Conservation (phyloP, 2,329 filamentous ascomycete genomes). For the Pyrenochaeta sp. region DNA sequence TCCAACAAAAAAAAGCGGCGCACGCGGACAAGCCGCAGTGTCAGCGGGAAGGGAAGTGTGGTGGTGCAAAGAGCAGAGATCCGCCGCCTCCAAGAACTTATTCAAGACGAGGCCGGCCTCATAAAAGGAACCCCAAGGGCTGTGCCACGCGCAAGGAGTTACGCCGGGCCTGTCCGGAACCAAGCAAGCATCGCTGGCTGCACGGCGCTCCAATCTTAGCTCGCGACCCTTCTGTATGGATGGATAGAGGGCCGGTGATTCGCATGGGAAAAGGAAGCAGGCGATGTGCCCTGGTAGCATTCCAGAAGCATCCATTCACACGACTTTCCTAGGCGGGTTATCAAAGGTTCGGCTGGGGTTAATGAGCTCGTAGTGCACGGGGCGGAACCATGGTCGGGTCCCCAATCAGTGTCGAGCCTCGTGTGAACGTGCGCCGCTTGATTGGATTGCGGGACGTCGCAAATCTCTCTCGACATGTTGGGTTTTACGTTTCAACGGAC, state of each 20-base stretch:
- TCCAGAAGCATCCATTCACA: slow-evolving; percentile 15
- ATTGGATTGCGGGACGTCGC: slow-evolving; percentile 19
- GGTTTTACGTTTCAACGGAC: slow-evolving; percentile 8
- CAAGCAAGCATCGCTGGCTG: no score
- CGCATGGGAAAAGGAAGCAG: slow-evolving; percentile 17
- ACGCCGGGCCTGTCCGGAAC: no score
- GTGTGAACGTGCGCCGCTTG: slow-evolving; percentile 22
- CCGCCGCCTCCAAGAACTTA: slow-evolving; percentile 18
- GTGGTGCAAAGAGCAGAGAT: slow-evolving; percentile 10
- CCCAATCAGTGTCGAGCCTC: slow-evolving; percentile 17
- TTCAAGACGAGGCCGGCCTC: slow-evolving; percentile 23
- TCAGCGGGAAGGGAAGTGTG: no score
- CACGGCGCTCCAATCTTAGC: slow-evolving; percentile 18
- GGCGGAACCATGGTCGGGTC: slow-evolving; percentile 11
- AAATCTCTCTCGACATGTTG: neutral
- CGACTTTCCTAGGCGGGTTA: slow-evolving; percentile 21
- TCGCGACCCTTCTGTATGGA: no score
- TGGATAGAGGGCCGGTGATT: slow-evolving; percentile 20
- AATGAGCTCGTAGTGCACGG: slow-evolving; percentile 2
- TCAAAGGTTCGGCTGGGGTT: slow-evolving; percentile 11
- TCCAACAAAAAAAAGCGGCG: slow-evolving; percentile 12
- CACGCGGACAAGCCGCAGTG: slow-evolving; percentile 23
- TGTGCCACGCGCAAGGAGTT: slow-evolving; percentile 13
- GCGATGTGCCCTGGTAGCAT: neutral
- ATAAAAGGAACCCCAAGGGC: slow-evolving; percentile 16